Conservation (phyloP, 2,329 filamentous ascomycete genomes). For the Graphiopsis chlorocephala region DNA sequence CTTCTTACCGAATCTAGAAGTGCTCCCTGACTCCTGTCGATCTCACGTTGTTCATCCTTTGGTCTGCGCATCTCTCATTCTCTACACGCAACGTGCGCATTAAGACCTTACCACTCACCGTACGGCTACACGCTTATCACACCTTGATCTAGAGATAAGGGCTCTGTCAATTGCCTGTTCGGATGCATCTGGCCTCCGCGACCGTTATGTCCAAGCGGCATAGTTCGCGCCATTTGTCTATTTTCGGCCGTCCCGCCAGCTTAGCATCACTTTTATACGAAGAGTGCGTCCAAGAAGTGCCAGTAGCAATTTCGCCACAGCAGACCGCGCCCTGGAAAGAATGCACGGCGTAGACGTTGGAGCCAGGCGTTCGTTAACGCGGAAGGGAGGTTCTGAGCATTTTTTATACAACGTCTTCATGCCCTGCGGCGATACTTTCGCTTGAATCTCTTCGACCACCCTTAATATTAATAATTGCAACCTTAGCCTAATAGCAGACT, state of each 20-base stretch:
- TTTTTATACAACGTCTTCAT: neutral
- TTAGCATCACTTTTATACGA: neutral
- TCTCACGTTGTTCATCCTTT: neutral
- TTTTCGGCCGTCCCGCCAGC: neutral
- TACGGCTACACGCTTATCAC: neutral
- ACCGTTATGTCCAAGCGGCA: neutral
- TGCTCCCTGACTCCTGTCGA: conserved; percentile 3
- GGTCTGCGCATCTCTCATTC: neutral
- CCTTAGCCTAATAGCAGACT: neutral
- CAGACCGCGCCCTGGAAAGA: conserved; percentile 5
- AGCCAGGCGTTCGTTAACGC: neutral
- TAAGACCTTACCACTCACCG: neutral
- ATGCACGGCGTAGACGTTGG: conserved; percentile 7
- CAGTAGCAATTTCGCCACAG: conserved; percentile 4
- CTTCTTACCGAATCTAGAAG: neutral
- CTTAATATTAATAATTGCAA: neutral
- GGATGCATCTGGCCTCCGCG: neutral
- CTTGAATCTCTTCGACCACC: neutral
- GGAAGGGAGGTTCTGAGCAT: neutral
- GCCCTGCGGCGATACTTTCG: neutral
- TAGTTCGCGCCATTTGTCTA: conserved; percentile 7
- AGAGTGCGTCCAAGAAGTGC: neutral
- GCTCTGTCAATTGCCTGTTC: neutral
- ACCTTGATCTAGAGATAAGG: neutral
- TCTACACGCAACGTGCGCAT: neutral